A percentile compares a stretch with the other conserved stretches of the same genome.
Conservation (phyloP, 169 alveolate species). For the Theileria orientalis region DNA sequence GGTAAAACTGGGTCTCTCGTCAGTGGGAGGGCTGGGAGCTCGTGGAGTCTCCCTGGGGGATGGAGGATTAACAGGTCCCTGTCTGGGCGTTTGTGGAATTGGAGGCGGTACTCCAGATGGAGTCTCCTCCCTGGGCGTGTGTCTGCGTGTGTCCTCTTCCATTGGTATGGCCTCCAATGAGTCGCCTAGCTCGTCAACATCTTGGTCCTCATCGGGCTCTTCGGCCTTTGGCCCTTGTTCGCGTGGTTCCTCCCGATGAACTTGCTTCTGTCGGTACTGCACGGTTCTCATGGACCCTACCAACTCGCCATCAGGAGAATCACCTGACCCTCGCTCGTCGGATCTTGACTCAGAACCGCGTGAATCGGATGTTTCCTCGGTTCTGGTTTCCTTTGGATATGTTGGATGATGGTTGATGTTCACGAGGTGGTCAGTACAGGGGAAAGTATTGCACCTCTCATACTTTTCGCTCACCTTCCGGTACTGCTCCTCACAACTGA, state of each 20-base stretch:
- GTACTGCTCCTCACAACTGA: constrained; percentile 59
- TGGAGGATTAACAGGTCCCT: not conserved
- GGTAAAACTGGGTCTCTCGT: too few species aligned
- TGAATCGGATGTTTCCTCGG: not conserved
- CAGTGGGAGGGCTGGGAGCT: too few species aligned
- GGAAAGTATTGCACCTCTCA: constrained; percentile 36
- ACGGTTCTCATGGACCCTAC: not conserved
- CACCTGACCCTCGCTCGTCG: not conserved
- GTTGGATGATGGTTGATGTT: not conserved
- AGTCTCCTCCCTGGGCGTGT: not conserved
- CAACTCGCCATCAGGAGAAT: not conserved
- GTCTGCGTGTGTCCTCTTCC: not conserved
- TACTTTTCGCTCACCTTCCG: constrained; percentile 1
- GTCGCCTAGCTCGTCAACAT: not conserved
- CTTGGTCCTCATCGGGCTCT: not conserved
- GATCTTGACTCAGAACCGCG: too few species aligned
- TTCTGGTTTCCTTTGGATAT: not conserved
- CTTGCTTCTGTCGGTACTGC: not conserved
- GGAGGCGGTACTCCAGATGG: not conserved
- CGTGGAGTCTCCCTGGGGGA: not conserved
- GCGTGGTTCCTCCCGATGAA: not conserved
- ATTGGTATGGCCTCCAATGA: not conserved
- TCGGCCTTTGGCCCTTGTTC: not conserved
- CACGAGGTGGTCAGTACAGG: constrained; percentile 16
- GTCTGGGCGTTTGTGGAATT: not conserved